Evolutionary conservation across 2,329 filamentous ascomycete genomes (phyloP).

Genomic region (Mollisiaceae sp.): DNA sequence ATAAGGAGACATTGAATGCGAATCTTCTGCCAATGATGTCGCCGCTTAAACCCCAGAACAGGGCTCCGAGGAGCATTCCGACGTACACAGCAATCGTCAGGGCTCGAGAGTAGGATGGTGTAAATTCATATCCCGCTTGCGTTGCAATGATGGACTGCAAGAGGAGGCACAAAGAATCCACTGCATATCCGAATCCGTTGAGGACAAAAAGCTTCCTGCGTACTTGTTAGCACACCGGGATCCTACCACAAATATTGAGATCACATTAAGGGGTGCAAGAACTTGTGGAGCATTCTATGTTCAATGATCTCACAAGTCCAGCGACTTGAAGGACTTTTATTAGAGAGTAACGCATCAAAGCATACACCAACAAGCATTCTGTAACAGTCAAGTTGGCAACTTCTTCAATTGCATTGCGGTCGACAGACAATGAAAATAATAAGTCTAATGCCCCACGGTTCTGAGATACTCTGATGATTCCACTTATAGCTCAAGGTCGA

Average conservation of each 20-base stretch:
- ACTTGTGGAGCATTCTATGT: no score
- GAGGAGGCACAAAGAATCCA: constrained; percentile 60
- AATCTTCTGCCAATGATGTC: constrained; percentile 71
- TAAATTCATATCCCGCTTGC: constrained; percentile 64
- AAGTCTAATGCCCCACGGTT: no score
- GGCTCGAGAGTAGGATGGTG: constrained; percentile 58
- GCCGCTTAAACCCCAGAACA: constrained; percentile 72
- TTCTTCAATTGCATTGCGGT: no score
- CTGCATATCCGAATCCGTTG: constrained; percentile 66
- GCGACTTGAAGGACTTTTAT: background rate
- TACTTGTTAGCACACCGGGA: background rate
- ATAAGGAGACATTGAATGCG: constrained; percentile 71
- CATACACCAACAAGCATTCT: no score
- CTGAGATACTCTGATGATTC: background rate
- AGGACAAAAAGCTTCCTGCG: constrained; percentile 54
- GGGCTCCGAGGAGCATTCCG: constrained; percentile 58
- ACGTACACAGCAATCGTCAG: constrained; percentile 67
- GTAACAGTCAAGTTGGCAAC: no score
- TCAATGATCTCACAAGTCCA: no score
- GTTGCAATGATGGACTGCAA: constrained; percentile 67
- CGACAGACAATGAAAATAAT: no score
- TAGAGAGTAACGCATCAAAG: no score
- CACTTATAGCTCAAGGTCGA: background rate
- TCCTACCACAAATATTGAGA: background rate
- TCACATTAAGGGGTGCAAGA: no score